Evolutionary conservation across 257 asterid genomes (phyloP).

Genomic region (Lantana camara): DNA sequence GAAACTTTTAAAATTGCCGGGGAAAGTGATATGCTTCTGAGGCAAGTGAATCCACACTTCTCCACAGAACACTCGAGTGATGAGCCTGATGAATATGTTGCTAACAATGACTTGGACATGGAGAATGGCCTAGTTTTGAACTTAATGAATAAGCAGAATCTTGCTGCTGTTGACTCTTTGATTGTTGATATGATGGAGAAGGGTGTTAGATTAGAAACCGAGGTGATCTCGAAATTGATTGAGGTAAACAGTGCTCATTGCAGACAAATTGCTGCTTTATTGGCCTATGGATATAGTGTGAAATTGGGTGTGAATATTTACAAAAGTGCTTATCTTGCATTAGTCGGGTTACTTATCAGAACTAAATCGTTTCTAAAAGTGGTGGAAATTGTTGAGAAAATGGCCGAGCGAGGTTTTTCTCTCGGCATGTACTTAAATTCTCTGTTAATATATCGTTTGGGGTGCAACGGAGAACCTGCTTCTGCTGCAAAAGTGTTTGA

Average conservation of each 20-base stretch:
- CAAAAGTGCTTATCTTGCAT: constrained; percentile 56
- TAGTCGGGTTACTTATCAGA: constrained; percentile 68
- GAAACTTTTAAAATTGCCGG: constrained; percentile 50
- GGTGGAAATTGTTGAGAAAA: constrained; percentile 59
- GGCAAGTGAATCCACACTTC: constrained; percentile 73
- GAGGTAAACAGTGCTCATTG: constrained; percentile 49
- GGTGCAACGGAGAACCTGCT: constrained; percentile 48
- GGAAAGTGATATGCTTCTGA: constrained; percentile 58
- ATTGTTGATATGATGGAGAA: constrained; percentile 48
- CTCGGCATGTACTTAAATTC: constrained; percentile 69
- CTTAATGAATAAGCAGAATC: constrained; percentile 55
- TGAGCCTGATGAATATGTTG: constrained; percentile 8
- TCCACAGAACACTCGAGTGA: constrained; percentile 36
- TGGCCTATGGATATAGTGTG: constrained; percentile 59
- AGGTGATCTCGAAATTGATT: constrained; percentile 52
- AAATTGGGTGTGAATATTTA: constrained; percentile 52
- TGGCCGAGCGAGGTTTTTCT: constrained; percentile 57
- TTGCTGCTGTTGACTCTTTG: constrained; percentile 66
- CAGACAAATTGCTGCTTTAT: constrained; percentile 57
- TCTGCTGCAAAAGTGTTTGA: constrained; percentile 63
- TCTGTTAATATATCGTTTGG: constrained; percentile 70
- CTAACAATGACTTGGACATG: constrained; percentile 21
- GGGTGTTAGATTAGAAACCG: constrained; percentile 44
- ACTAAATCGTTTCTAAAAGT: constrained; percentile 51
- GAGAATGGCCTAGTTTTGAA: constrained; percentile 47